Conservation (phyloP, 768 basidiomycete genomes). For the Pisolithus tinctorius region DNA sequence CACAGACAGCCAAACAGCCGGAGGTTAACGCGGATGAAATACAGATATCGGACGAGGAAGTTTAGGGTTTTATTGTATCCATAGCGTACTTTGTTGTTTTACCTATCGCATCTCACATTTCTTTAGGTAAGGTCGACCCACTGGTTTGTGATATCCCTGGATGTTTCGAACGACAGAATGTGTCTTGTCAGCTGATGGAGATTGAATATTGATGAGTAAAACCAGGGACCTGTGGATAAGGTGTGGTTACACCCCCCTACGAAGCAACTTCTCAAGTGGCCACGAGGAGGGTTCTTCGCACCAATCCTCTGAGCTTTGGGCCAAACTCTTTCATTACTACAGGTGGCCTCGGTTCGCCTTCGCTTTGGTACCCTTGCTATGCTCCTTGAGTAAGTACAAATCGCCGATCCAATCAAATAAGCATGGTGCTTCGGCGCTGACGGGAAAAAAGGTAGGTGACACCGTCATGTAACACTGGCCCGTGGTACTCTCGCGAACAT, state of each 20-base stretch:
- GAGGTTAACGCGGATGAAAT: constrained; percentile 74
- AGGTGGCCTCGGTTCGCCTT: too few species aligned
- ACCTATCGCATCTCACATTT: constrained; percentile 50
- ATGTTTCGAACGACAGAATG: constrained; percentile 61
- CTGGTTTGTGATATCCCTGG: constrained; percentile 50
- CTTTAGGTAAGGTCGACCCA: constrained; percentile 67
- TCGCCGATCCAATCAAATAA: too few species aligned
- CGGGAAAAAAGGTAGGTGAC: too few species aligned
- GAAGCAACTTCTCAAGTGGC: constrained; percentile 12
- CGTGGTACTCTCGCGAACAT: too few species aligned
- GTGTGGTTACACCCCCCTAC: constrained; percentile 47
- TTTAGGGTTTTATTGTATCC: constrained; percentile 30
- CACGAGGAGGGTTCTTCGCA: too few species aligned
- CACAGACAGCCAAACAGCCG: constrained; percentile 20
- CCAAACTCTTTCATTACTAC: too few species aligned
- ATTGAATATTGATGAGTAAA: constrained; percentile 44
- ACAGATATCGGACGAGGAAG: constrained; percentile 82
- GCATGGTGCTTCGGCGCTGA: too few species aligned
- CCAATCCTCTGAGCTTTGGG: too few species aligned
- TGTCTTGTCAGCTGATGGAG: constrained; percentile 54
- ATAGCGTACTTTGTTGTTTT: constrained; percentile 10
- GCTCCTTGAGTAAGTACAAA: too few species aligned
- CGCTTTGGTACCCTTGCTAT: too few species aligned
- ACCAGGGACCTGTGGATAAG: constrained; percentile 62
- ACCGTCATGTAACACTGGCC: too few species aligned